A percentile compares a stretch with the other conserved stretches of the same genome.
These are phyloP conservation scores for Xylaria arbuscula DNA, from an alignment of 2,329 filamentous ascomycete species.

Conservation along the genomic window DNA sequence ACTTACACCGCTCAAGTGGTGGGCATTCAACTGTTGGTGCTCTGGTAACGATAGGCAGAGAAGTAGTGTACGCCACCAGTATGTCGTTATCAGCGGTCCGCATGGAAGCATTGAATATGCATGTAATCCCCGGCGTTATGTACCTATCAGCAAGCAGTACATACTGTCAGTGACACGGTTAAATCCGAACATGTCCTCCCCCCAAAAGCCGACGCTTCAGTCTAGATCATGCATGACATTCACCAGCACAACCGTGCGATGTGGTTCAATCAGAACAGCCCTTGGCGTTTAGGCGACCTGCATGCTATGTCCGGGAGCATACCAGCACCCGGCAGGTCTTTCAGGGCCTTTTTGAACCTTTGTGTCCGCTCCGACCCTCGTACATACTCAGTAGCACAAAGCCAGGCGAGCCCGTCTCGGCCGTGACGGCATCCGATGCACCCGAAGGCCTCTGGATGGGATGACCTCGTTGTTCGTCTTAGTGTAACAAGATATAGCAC, in stretches of 20 bases:
- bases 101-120: too few relatives aligned
- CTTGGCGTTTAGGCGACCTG: background rate
- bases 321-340: background rate
- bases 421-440: slow-evolving; percentile 22
- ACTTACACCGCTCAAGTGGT: too few relatives aligned
- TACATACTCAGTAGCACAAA: slow-evolving; percentile 7
- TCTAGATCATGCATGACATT: slow-evolving; percentile 8
- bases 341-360: background rate
- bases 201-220: slow-evolving; percentile 12
- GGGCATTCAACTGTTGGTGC: too few relatives aligned
- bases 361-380: slow-evolving; percentile 8
- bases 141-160: background rate
- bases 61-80: too few relatives aligned
- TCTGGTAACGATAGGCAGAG: too few relatives aligned
- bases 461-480: background rate
- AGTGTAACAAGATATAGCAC: background rate
- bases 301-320: background rate
- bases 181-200: slow-evolving; percentile 9
- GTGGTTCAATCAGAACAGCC: background rate
- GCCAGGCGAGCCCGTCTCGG: slow-evolving; percentile 20
- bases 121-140: background rate
- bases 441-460: slow-evolving; percentile 4
- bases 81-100: too few relatives aligned
- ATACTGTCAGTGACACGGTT: background rate
- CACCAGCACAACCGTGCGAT: background rate